These are phyloP conservation scores for Phytopythium ostracodes DNA, from an alignment of 352 stramenopile species.

Conservation along the genomic window DNA sequence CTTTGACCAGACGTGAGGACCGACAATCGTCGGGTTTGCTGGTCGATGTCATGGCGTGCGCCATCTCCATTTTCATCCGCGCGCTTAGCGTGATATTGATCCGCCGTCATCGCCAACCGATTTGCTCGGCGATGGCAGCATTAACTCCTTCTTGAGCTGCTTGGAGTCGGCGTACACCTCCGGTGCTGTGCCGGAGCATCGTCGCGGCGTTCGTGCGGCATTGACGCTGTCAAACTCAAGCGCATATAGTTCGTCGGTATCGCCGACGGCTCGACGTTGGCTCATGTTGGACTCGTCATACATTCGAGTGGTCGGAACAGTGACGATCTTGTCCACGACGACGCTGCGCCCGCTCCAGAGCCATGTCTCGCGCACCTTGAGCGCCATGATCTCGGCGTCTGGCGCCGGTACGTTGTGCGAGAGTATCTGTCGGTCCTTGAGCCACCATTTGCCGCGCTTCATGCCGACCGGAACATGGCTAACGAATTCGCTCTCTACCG, in stretches of 20 bases:
- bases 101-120: not conserved
- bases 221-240: not conserved
- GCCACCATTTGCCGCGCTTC: slow-evolving; percentile 62
- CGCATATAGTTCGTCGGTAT: not conserved
- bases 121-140: not conserved
- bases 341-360: slow-evolving; percentile 57
- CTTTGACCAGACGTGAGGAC: not conserved
- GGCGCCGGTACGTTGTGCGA: slow-evolving; percentile 26
- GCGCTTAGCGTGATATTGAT: not conserved
- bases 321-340: slow-evolving; percentile 65
- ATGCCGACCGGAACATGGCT: slow-evolving; percentile 38
- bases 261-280: not conserved
- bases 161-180: not conserved
- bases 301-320: slow-evolving; percentile 1
- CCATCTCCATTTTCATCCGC: slow-evolving; percentile 6
- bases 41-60: not conserved
- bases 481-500: slow-evolving; percentile 8
- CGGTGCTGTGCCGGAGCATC: not conserved
- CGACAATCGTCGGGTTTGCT: too few species aligned
- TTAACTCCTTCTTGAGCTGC: slow-evolving; percentile 5
- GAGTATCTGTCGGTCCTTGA: slow-evolving; percentile 55
- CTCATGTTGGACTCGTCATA: not conserved
- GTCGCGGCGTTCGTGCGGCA: not conserved
- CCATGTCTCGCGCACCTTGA: slow-evolving; percentile 67
- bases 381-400: slow-evolving; percentile 23